Evolutionary conservation across 2,329 filamentous ascomycete genomes (phyloP), one percentile per base, ranked within the genome.

Genomic region (Alternaria consortialis): DNA sequence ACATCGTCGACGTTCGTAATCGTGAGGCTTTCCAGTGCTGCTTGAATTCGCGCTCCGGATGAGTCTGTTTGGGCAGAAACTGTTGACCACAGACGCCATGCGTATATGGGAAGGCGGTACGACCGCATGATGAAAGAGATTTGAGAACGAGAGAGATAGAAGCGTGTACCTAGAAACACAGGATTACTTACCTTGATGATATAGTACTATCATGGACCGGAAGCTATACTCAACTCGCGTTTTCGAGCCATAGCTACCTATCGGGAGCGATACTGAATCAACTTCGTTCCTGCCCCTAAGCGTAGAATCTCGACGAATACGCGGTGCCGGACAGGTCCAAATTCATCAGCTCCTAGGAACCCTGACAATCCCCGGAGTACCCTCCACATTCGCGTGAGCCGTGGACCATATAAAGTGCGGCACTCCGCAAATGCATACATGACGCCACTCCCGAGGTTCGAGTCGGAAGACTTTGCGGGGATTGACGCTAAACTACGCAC

Each of bases 1-100:
- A 82, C 73, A 48, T 81, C 74, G 7, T 76, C 69, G 20, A 80
- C 60, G 60, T 81, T 81, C 47, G 62, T 65, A 13, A 70, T n/a
- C 32, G 43, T 51, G 40, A 70, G 56, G 46, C 51, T 65, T 48
- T 63, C 60, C 8, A 70, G 43, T n/a, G 64, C 66, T 39, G 53
- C 42, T 37, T 63, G 58, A 17, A 58, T 42, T 27, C 60, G 54
- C 13, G 56, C 32, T 17, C 34, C 37, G 5, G 54, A 17, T 4
- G 48, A 23, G 6, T 32, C n/a, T 15, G 54, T n/a, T 48, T 62
- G 58, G n/a, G 54, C 48, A 32, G 48, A 36, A 9, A 53, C 43
- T 44, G 50, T 36, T n/a, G 51, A 56, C 58, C 56, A 58, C 29
- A 63, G n/a, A 17, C 53, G 15, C 54, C 56, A 64, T 32, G 42